Evolutionary conservation across 441 rosid genomes (phyloP).

Genomic region (Sinapis alba): DNA sequence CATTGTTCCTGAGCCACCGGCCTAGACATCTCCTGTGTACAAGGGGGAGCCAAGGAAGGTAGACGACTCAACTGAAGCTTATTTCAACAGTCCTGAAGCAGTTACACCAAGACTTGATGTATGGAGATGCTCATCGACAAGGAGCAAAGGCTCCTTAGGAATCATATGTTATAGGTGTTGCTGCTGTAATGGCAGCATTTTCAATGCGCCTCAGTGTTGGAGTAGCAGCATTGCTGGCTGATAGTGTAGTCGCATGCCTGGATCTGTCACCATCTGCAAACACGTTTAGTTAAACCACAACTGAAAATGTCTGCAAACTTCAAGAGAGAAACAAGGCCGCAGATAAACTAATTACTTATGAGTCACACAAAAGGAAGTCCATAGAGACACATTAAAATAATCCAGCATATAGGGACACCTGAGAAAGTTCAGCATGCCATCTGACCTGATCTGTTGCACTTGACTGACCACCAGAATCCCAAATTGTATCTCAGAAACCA

Average conservation of each 20-base stretch:
- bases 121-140: conserved; percentile 95
- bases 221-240: too few species aligned
- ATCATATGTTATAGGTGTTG: conserved; percentile 92
- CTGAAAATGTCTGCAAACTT: conserved; percentile 8
- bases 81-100: conserved; percentile 75
- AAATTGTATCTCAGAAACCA: conserved; percentile 72
- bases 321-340: neutral
- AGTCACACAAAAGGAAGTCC: conserved; percentile 13
- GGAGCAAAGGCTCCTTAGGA: conserved; percentile 97
- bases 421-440: conserved; percentile 97
- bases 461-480: conserved; percentile 86
- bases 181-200: conserved; percentile 98
- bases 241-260: too few species aligned
- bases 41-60: conserved; percentile 62
- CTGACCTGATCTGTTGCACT: conserved; percentile 85
- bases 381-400: too few species aligned
- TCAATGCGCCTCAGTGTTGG: conserved; percentile 96
- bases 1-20: conserved; percentile 68
- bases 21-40: conserved; percentile 63
- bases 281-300: too few species aligned
- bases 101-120: conserved; percentile 79
- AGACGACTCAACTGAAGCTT: conserved; percentile 87
- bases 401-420: too few species aligned
- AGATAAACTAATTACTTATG: neutral
- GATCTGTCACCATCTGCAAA: too few species aligned